These are phyloP conservation scores for Hortiboletus campestris DNA, from an alignment of 768 basidiomycete genomes.

Conservation along the genomic window DNA sequence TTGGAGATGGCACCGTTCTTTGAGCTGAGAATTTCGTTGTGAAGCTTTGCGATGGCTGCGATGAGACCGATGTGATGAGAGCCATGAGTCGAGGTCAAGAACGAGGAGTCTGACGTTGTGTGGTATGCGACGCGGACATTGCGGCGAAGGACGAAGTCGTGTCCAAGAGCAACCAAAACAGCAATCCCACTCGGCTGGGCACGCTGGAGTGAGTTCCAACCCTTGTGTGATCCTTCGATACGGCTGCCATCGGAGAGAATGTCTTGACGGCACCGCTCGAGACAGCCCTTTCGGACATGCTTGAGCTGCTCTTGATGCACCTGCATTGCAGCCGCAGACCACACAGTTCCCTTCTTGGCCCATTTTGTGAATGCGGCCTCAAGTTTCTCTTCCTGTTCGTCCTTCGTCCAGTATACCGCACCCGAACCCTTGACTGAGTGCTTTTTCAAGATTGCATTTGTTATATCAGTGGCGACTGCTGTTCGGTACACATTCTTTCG, in stretches of 20 bases:
- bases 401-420: constrained; percentile 16
- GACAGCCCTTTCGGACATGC: constrained; percentile 31
- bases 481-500: constrained; percentile 2
- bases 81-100: too few species aligned
- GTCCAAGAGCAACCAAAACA: constrained; percentile 10
- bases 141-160: constrained; percentile 22
- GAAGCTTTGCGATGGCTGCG: too few species aligned
- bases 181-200: constrained; percentile 23
- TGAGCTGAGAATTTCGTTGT: too few species aligned
- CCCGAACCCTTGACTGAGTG: neutral
- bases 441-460: constrained; percentile 6
- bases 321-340: constrained; percentile 22
- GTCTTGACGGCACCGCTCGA: constrained; percentile 17
- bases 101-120: too few species aligned
- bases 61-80: too few species aligned
- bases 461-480: constrained; percentile 9
- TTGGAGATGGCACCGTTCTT: too few species aligned
- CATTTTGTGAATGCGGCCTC: constrained; percentile 11
- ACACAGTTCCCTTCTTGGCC: constrained; percentile 8
- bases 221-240: constrained; percentile 31
- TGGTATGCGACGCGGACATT: constrained; percentile 11
- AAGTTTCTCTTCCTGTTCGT: constrained; percentile 18
- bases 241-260: constrained; percentile 25
- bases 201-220: constrained; percentile 24
- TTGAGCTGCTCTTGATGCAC: constrained; percentile 26